These are phyloP conservation scores for Zymoseptoria ardabiliae DNA, from an alignment of 2,329 filamentous ascomycete genomes.

Conservation along the genomic window DNA sequence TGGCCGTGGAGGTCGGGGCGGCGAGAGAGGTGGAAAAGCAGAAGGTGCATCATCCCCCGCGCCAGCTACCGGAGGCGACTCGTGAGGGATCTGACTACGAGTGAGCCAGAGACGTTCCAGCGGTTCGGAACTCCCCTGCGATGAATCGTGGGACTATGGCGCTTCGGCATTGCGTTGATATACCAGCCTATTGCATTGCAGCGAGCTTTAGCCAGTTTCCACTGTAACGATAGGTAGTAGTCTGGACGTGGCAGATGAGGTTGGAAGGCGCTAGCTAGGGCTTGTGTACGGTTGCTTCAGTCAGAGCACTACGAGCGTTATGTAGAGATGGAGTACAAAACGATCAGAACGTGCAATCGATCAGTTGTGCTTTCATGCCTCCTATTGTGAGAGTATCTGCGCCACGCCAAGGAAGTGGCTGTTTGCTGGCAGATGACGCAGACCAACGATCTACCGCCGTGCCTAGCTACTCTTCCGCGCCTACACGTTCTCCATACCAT, in stretches of 20 bases:
- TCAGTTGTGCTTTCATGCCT: too few relatives aligned
- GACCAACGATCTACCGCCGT: not conserved
- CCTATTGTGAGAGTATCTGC: too few relatives aligned
- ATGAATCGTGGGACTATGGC: not conserved
- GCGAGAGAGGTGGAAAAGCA: constrained; percentile 24
- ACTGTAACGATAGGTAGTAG: constrained; percentile 10
- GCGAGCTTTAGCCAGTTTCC: constrained; percentile 7
- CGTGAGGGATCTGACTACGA: constrained; percentile 13
- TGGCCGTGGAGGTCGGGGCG: constrained; percentile 35
- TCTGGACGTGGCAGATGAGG: not conserved
- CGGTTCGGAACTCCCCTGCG: not conserved
- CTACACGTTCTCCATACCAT: not conserved
- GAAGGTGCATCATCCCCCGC: constrained; percentile 13
- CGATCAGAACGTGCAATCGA: not conserved
- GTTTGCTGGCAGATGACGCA: not conserved
- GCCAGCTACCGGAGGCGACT: constrained; percentile 23
- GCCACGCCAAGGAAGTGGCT: not conserved
- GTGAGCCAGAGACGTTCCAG: not conserved
- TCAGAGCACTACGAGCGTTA: not conserved
- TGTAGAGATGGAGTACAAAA: not conserved
- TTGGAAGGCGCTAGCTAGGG: not conserved
- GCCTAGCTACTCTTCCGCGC: not conserved
- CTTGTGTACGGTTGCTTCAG: not conserved
- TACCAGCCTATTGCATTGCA: constrained; percentile 13
- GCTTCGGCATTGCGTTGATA: constrained; percentile 11